phyloP scores from a whole-genome alignment of 140 eudicot species.

The Ambrosia hybrid region DNA sequence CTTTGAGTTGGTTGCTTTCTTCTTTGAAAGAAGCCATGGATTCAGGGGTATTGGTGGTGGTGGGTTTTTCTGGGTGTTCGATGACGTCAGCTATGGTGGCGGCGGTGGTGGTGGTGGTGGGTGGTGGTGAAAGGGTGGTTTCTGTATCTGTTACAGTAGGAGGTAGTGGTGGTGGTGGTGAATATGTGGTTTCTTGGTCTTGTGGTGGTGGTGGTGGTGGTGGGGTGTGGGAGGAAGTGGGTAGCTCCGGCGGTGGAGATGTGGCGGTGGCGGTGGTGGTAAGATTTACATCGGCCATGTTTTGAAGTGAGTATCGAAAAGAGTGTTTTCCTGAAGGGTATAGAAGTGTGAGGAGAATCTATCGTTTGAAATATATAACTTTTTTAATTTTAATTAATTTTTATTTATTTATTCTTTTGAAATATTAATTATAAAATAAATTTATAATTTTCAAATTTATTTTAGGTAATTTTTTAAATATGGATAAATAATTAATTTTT shows the following conservation, averaged over 20 bases:
- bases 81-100: constrained; percentile 31
- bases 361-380: neutral
- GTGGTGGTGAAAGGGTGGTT: constrained; percentile 18
- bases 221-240: constrained; percentile 20
- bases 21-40: constrained; percentile 40
- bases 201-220: constrained; percentile 23
- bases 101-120: constrained; percentile 18
- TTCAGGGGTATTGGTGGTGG: constrained; percentile 30
- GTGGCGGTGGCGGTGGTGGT: constrained; percentile 19
- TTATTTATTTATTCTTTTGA: too few species aligned
- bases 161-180: constrained; percentile 6
- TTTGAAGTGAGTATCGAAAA: constrained; percentile 20
- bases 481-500: too few species aligned
- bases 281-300: constrained; percentile 40
- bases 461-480: too few species aligned
- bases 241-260: constrained; percentile 30
- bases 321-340: constrained; percentile 16
- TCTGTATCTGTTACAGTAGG: neutral
- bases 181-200: constrained; percentile 11
- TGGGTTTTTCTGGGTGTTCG: constrained; percentile 40
- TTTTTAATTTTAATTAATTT: too few species aligned
- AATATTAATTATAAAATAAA: too few species aligned
- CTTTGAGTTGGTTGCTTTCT: constrained; percentile 43
- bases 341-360: constrained; percentile 18
- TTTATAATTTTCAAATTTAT: too few species aligned